Conservation (phyloP, 139 green algal genomes). For the Pleodorina starrii region DNA sequence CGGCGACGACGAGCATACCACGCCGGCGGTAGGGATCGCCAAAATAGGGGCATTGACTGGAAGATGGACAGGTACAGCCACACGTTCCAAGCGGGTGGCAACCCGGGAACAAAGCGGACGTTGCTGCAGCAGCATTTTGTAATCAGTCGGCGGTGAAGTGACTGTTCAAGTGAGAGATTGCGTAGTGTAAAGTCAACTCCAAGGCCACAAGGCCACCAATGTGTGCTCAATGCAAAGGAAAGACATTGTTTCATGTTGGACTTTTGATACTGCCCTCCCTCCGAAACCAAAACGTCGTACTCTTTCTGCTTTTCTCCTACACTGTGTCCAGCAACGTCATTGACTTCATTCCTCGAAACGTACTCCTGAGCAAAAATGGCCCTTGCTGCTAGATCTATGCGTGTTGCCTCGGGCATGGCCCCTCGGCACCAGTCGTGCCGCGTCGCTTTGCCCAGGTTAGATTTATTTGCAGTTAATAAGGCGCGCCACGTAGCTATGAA, state of each 20-base stretch:
- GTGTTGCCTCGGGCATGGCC: background rate
- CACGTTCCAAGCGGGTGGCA: background rate
- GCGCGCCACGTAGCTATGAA: too few relatives aligned
- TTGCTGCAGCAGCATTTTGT: background rate
- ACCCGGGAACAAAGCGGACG: background rate
- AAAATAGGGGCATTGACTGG: background rate
- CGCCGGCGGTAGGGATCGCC: background rate
- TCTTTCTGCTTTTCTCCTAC: too few relatives aligned
- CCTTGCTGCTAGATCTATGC: slow-evolving; percentile 16
- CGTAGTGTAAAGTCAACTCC: background rate
- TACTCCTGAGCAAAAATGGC: background rate
- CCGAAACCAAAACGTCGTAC: background rate
- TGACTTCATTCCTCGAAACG: too few relatives aligned
- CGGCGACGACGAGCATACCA: background rate
- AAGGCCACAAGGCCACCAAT: too few relatives aligned
- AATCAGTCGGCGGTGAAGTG: background rate
- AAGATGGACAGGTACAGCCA: background rate
- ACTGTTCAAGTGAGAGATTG: too few relatives aligned
- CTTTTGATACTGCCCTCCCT: too few relatives aligned
- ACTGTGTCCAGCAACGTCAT: too few relatives aligned
- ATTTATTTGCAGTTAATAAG: background rate
- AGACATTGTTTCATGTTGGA: too few relatives aligned
- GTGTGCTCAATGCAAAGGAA: too few relatives aligned
- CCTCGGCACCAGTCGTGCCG: background rate
- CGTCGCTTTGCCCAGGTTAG: slow-evolving; percentile 3